Base-by-base conservation (phyloP, 495 filamentous ascomycete species). In the Bacidia rubella region DNA sequence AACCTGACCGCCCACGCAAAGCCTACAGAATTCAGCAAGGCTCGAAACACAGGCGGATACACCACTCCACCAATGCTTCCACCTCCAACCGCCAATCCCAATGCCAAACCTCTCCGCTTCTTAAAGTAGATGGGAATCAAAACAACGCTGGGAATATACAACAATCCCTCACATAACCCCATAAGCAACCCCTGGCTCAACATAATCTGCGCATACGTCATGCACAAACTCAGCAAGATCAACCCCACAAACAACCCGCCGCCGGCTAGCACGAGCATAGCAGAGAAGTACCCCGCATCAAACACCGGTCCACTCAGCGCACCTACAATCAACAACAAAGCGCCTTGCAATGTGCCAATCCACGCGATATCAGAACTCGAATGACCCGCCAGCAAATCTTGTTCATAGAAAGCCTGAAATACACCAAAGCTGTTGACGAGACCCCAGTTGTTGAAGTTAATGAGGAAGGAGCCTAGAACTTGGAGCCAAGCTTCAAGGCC, bases 291-390 rank as follows among this genome's bases (percentile, higher is more conserved):
- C 35, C 84, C 84, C 2, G 74, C 67, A 59, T 88, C 83, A 55
- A 83, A 86, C 12, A 85, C 59, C 2, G 83, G 83, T 0, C 84
- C 84, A 0, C 76, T 71, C 15, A 86, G 58, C 40, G 80, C 67
- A 4, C 83, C 81, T 3, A 78, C 64, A 11, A 85, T 54, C 65
- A 85, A 69, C 15, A 87, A 68, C 25, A 85, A 73, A 61, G 82
- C 83, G 2, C 77, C 74, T 60, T 88, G 82, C 26, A 86, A 65
- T 0, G 79, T 79, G 19, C 84, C 84, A 52, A 87, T 81, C 83
- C 83, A 87, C 10, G 56, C 44, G 11, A 58, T 58, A 11, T 11
- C 22, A 11, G 49, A 53, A 5, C 47, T n/a, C 0, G 52, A 24
- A 3, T 47, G 11, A 9, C 23, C 7, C 10, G 21, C n/a, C 3